Percentiles rank a stretch among this genome's conserved stretches.
Conservation (phyloP, 2,329 filamentous ascomycete species). For the Penicillium sp. region DNA sequence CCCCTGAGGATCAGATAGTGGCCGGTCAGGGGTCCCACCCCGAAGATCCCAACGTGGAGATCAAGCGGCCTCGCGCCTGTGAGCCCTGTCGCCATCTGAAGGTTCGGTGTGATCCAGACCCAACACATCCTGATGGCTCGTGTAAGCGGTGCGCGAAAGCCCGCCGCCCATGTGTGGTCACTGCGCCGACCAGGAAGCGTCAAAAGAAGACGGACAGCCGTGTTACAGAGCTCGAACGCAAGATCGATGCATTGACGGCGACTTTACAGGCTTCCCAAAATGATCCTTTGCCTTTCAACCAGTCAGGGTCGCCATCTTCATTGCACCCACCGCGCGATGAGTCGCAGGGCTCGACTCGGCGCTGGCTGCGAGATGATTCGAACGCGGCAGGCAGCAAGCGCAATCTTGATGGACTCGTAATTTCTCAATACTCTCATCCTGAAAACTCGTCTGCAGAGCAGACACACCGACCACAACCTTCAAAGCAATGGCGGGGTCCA, state of each 20-base stretch:
- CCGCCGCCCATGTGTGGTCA: conserved; percentile 69
- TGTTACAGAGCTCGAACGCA: conserved; percentile 85
- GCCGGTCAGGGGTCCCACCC: conserved; percentile 2
- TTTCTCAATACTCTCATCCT: conserved; percentile 21
- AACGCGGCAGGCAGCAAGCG: conserved; percentile 28
- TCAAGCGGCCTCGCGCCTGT: conserved; percentile 65
- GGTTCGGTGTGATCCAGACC: conserved; percentile 77
- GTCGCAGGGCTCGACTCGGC: conserved; percentile 29
- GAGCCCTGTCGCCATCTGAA: conserved; percentile 71
- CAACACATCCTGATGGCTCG: conserved; percentile 54
- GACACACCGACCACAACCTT: conserved; percentile 9
- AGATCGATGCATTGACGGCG: conserved; percentile 82
- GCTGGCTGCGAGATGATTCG: conserved; percentile 22
- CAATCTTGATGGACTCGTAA: conserved; percentile 24
- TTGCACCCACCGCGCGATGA: conserved; percentile 11
- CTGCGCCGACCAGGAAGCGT: conserved; percentile 67
- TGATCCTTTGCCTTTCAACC: conserved; percentile 12
- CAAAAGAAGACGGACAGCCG: conserved; percentile 89
- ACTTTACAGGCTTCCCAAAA: conserved; percentile 58
- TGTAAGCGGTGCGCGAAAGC: conserved; percentile 77
- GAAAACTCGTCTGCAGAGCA: conserved; percentile 20
- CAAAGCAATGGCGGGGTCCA: conserved; percentile 22
- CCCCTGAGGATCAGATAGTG: conserved; percentile 1
- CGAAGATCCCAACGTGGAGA: conserved; percentile 40
- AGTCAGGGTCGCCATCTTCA: not conserved